Evolutionary conservation across 768 basidiomycete species (phyloP).

Genomic region (Royoungia palumana): DNA sequence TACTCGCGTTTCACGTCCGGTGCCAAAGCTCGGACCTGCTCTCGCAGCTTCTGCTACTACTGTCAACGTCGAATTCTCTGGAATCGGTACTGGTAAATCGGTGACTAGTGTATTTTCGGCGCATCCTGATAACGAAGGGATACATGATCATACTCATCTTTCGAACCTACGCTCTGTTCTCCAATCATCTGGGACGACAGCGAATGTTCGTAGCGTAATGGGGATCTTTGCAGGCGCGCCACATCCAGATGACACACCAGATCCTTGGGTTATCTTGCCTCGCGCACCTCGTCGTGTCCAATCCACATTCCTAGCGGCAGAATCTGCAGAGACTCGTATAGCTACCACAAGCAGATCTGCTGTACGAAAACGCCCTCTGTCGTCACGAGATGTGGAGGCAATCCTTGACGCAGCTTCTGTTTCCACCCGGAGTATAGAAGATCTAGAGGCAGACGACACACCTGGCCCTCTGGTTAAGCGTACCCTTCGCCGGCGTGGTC

Average conservation of each 20-base stretch:
- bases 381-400: conserved; percentile 76
- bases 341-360: conserved; percentile 20
- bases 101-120: conserved; percentile 43
- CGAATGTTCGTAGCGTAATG: conserved; percentile 50
- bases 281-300: conserved; percentile 32
- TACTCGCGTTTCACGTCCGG: conserved; percentile 41
- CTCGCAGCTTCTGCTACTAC: conserved; percentile 86
- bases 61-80: conserved; percentile 95
- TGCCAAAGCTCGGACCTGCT: conserved; percentile 81
- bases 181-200: conserved; percentile 7
- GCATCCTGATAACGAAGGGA: conserved; percentile 21
- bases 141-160: conserved; percentile 5
- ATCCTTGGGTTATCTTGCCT: conserved; percentile 75
- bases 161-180: conserved; percentile 14
- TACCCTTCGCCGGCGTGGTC: conserved; percentile 69
- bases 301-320: conserved; percentile 25
- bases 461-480: conserved; percentile 59
- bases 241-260: conserved; percentile 38
- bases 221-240: conserved; percentile 93
- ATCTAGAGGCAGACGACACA: conserved; percentile 40
- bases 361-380: conserved; percentile 20
- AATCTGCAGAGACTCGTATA: conserved; percentile 7
- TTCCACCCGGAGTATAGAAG: conserved; percentile 23
- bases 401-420: conserved; percentile 56
- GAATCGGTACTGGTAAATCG: conserved; percentile 58